Evolutionary conservation across 2,329 filamentous ascomycete genomes (phyloP).

Genomic region (Cladosporium sp.): DNA sequence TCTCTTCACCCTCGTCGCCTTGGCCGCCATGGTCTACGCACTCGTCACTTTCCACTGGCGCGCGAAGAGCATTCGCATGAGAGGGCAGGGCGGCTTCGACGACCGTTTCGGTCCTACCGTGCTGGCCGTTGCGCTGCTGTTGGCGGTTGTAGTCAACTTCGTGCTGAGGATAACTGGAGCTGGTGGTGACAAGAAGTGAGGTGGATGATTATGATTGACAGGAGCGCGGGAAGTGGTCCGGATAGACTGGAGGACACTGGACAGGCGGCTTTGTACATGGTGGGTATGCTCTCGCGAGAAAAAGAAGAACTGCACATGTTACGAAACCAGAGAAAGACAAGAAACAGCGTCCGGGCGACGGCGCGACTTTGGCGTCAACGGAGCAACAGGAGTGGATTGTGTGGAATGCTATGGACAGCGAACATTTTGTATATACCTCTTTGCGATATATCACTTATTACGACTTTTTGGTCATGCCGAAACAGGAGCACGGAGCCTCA

Average conservation of each 20-base stretch:
- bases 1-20: conserved; percentile 88
- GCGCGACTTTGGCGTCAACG: not conserved
- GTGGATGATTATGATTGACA: not conserved
- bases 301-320: not conserved
- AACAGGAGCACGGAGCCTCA: not conserved
- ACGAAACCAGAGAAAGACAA: not conserved
- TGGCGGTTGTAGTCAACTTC: conserved; percentile 95
- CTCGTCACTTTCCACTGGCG: conserved; percentile 95
- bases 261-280: not conserved
- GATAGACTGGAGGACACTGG: not conserved
- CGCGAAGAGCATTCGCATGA: conserved; percentile 81
- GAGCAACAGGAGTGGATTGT: not conserved
- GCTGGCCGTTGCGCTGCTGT: conserved; percentile 74
- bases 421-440: not conserved
- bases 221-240: not conserved
- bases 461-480: not conserved
- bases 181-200: conserved; percentile 7
- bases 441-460: too few relatives aligned
- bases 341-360: not conserved
- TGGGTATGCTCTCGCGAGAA: not conserved
- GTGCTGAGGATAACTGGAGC: conserved; percentile 59
- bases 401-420: not conserved
- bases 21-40: conserved; percentile 93
- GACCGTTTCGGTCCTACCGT: conserved; percentile 92
- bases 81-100: conserved; percentile 93